Evolutionary conservation across 2,329 filamentous ascomycete genomes (phyloP), one percentile per base, ranked within the genome.

Genomic region (Penicillium capsulatum): DNA sequence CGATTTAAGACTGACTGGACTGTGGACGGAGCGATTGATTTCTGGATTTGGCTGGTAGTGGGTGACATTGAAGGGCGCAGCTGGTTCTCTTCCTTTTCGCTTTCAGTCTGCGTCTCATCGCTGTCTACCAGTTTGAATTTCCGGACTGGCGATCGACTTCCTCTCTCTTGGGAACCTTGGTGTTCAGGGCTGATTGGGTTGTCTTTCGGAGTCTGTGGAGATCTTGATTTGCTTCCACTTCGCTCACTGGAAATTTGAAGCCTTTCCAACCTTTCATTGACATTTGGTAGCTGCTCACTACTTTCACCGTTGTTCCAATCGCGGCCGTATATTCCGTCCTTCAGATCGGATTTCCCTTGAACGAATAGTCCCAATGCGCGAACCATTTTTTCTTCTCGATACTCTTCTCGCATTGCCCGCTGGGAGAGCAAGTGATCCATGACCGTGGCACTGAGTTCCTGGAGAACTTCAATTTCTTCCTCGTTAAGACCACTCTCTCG

Each of bases 371-470:
- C 51, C 4, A 54, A 30, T 3, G 45, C 51, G 1, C 45, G 37
- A 3, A 54, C 48, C 51, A 54, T 54, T 26, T 48, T 51, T 28
- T 51, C 45, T 8, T 53, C 51, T 3, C 50, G 49, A 9, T 46
- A 40, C 17, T 54, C 48, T 27, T 54, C 50, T 1, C 50, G 44
- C 47, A 51, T 53, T 2, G 45, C 45, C 9, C 47, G 39, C 26
- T 48, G 51, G 2, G 45, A 46, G 4, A 51, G 34, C 17, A 54
- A 36, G 16, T 54, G 40, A 9, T 53, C 51, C 45, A 54, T 54
- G 6, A 54, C 40, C 2, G 51, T 53, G 1, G 27, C 31, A 10
- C 50, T 48, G 5, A 54, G 42, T 16, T 54, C 47, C 17, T 45
- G 20, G 11, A 54, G 6, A 9, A 51, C 36, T 0, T 13, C 15